Percentiles rank a stretch among this genome's conserved stretches.
Conservation (phyloP, 2,329 filamentous ascomycete species). For the Diplodia sapinea region DNA sequence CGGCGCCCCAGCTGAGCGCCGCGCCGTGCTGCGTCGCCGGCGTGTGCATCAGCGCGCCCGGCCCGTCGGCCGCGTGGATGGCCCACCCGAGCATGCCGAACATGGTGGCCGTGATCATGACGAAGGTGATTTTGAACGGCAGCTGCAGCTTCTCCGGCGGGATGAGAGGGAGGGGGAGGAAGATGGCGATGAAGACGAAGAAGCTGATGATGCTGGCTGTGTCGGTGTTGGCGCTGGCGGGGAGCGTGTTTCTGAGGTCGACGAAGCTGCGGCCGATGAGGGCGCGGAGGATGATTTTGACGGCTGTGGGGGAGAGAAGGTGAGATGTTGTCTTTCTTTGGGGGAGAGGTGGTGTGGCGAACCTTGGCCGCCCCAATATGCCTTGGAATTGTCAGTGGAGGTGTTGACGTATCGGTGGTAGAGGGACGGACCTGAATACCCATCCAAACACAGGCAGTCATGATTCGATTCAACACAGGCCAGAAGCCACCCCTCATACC, state of each 20-base stretch:
- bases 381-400: conserved; percentile 13
- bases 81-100: conserved; percentile 53
- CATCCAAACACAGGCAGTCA: conserved; percentile 37
- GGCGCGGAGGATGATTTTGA: conserved; percentile 31
- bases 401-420: neutral
- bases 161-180: conserved; percentile 55
- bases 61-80: conserved; percentile 46
- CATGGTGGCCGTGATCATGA: conserved; percentile 48
- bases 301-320: neutral
- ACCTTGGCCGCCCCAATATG: conserved; percentile 31
- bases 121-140: conserved; percentile 52
- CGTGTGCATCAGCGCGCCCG: conserved; percentile 46
- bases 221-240: conserved; percentile 42
- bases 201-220: conserved; percentile 46
- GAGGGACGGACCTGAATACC: conserved; percentile 34
- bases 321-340: neutral
- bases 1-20: conserved; percentile 53
- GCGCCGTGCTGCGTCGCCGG: conserved; percentile 47
- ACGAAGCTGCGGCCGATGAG: conserved; percentile 25
- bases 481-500: conserved; percentile 36
- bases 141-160: conserved; percentile 56
- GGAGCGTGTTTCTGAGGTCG: conserved; percentile 42
- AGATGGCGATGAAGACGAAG: conserved; percentile 45
- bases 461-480: conserved; percentile 36
- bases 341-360: neutral